Percentiles rank a stretch among this genome's conserved stretches.
Evolutionary conservation across 2,329 filamentous ascomycete species (phyloP).

Genomic region (Penicillium rolfsii): DNA sequence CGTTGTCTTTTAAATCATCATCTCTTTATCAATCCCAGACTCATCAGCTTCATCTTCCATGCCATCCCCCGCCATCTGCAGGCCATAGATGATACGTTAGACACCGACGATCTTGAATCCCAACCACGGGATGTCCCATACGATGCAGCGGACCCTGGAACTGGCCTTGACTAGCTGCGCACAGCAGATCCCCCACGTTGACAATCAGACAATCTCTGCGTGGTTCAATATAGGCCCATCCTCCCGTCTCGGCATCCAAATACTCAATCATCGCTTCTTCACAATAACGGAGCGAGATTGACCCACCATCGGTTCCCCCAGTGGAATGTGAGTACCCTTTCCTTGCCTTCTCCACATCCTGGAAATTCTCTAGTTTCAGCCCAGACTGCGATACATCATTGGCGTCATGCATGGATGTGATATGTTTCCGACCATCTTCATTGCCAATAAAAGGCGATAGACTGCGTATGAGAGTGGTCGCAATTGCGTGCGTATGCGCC

Average conservation of each 20-base stretch:
- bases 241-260: background rate
- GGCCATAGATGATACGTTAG: constrained; percentile 9
- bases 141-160: constrained; percentile 5
- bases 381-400: background rate
- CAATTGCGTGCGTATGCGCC: background rate
- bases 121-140: background rate
- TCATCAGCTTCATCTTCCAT: background rate
- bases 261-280: constrained; percentile 1
- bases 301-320: background rate
- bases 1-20: background rate
- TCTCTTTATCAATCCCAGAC: background rate
- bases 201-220: background rate
- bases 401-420: background rate
- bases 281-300: background rate
- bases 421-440: constrained; percentile 4
- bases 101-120: background rate
- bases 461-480: background rate
- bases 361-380: background rate
- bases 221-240: background rate
- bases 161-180: background rate
- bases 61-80: background rate
- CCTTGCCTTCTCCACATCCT: background rate
- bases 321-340: background rate
- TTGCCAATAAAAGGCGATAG: constrained; percentile 7
- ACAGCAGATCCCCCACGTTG: background rate